Conservation (phyloP, 345 rosid species). For the Rubroshorea leprosula region DNA sequence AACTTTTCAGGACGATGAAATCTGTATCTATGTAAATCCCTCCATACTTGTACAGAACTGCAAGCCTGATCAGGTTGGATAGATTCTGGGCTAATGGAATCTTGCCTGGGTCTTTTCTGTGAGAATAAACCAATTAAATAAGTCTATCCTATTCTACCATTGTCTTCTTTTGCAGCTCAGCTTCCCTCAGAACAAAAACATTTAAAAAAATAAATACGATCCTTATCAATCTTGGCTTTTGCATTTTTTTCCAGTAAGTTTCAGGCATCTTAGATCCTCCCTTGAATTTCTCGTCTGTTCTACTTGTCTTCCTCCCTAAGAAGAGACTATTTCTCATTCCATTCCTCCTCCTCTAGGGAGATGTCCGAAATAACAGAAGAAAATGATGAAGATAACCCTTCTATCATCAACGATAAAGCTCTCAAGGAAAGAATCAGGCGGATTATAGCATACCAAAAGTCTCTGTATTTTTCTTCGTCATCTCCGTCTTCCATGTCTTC, state of each 20-base stretch:
- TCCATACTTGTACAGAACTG: slow-evolving; percentile 66
- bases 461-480: slow-evolving; percentile 35
- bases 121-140: too few relatives aligned
- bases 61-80: slow-evolving; percentile 65
- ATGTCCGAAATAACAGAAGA: slow-evolving; percentile 40
- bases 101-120: slow-evolving; percentile 76
- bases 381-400: slow-evolving; percentile 17
- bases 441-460: slow-evolving; percentile 40
- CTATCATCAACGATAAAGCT: slow-evolving; percentile 20
- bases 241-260: background rate
- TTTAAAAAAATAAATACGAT: slow-evolving; percentile 2
- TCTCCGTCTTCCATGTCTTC: slow-evolving; percentile 24
- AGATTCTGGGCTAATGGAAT: slow-evolving; percentile 71
- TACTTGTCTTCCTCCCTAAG: background rate
- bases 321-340: background rate
- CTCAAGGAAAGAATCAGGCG: slow-evolving; percentile 34
- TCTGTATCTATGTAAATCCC: slow-evolving; percentile 75
- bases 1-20: slow-evolving; percentile 53
- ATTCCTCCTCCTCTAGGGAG: slow-evolving; percentile 13
- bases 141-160: too few relatives aligned
- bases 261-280: background rate
- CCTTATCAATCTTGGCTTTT: slow-evolving; percentile 5
- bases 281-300: background rate
- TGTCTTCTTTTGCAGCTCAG: background rate
- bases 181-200: background rate